phyloP scores from a whole-genome alignment of 371 early-diverging fungal genomes.

The Apophysomyces ossiformis region DNA sequence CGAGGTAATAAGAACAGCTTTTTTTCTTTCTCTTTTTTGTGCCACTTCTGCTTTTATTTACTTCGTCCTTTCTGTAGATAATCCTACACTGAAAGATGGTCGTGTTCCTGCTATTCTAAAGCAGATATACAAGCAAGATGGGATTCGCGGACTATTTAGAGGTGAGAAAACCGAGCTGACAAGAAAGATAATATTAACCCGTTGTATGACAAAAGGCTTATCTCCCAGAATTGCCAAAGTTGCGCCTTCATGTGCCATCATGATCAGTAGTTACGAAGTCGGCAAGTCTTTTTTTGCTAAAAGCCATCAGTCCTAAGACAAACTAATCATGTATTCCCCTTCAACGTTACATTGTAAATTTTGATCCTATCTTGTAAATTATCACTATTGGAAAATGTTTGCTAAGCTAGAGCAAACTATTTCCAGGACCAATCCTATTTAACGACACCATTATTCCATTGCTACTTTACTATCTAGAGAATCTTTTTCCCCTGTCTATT shows the following conservation, averaged over 20 bases:
- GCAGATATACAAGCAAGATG: conserved; percentile 73
- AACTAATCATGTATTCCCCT: not conserved
- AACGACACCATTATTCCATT: no score
- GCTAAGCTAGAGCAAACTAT: no score
- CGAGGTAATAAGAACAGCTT: conserved; percentile 25
- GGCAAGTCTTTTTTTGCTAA: conserved; percentile 63
- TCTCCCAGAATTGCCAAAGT: conserved; percentile 87
- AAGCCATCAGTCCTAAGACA: conserved; percentile 11
- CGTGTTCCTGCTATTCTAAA: conserved; percentile 37
- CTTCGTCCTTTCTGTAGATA: not conserved
- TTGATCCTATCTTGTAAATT: conserved; percentile 4
- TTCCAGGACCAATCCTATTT: no score
- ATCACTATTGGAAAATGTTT: not conserved
- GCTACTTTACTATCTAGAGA: not conserved
- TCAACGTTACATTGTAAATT: conserved; percentile 6
- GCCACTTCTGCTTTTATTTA: not conserved
- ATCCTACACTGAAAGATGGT: conserved; percentile 21
- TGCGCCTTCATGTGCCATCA: conserved; percentile 95
- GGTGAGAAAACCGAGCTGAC: conserved; percentile 22
- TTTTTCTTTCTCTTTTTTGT: not conserved
- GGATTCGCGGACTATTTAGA: conserved; percentile 74
- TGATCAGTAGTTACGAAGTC: conserved; percentile 87
- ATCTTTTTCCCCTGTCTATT: not conserved
- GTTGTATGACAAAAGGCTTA: conserved; percentile 49
- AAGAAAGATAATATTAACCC: not conserved